phyloP scores from a whole-genome alignment of 2,329 filamentous ascomycete species.

The Phyllosticta capitalensis region DNA sequence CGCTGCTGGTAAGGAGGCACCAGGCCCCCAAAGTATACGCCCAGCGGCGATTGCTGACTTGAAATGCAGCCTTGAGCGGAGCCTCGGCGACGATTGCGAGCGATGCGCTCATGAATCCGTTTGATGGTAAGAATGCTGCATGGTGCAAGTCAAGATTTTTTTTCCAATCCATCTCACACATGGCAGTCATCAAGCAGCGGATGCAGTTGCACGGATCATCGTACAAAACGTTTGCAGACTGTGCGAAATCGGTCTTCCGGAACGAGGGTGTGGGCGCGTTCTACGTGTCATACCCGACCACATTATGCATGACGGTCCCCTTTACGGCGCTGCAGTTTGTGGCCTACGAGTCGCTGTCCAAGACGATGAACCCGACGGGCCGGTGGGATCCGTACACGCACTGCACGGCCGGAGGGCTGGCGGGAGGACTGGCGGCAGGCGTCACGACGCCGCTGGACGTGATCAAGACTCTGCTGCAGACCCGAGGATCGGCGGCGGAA shows the following conservation, averaged over 20 bases:
- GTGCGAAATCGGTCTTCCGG: conserved; percentile 77
- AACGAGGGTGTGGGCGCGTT: conserved; percentile 85
- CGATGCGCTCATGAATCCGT: conserved; percentile 98
- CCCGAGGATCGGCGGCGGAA: conserved; percentile 73
- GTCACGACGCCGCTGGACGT: conserved; percentile 95
- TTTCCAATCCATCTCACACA: conserved; percentile 15
- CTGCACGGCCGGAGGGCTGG: conserved; percentile 83
- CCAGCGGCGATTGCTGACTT: conserved; percentile 26
- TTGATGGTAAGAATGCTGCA: conserved; percentile 64
- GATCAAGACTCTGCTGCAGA: conserved; percentile 95
- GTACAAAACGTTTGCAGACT: conserved; percentile 78
- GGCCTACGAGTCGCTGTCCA: conserved; percentile 94
- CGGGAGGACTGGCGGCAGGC: conserved; percentile 86
- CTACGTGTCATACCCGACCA: conserved; percentile 97
- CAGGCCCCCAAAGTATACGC: conserved; percentile 4
- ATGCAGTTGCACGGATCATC: conserved; percentile 98
- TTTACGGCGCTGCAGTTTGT: conserved; percentile 97
- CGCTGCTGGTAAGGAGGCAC: conserved; percentile 62
- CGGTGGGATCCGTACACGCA: conserved; percentile 89
- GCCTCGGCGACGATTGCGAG: conserved; percentile 93
- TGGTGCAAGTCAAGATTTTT: neutral
- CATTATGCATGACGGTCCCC: conserved; percentile 94
- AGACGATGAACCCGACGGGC: conserved; percentile 77
- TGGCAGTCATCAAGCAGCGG: conserved; percentile 89
- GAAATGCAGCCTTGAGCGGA: conserved; percentile 67